Evolutionary conservation across 352 stramenopile genomes (phyloP).

Genomic region (Phytophthora melonis): DNA sequence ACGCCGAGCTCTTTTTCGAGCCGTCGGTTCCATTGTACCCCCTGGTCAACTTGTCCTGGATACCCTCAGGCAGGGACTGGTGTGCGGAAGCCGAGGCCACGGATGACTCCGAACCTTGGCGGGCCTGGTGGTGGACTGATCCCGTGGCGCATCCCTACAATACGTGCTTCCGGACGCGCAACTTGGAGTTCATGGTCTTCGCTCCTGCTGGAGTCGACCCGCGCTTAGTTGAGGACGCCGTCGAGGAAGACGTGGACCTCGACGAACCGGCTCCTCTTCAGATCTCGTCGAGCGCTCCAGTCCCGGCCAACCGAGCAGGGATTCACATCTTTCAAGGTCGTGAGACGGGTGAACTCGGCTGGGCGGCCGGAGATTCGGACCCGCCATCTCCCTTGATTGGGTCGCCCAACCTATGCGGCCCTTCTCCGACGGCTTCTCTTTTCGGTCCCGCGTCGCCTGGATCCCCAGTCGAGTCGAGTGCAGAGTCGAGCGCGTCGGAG

Average conservation of each 20-base stretch:
- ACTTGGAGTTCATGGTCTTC: neutral
- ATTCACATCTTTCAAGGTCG: neutral
- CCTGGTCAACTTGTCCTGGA: neutral
- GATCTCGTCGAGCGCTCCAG: neutral
- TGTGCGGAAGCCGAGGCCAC: neutral
- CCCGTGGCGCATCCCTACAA: neutral
- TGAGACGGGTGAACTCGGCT: neutral
- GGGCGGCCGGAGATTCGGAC: too few relatives aligned
- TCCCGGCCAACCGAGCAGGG: neutral
- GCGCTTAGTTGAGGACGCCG: neutral
- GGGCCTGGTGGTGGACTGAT: neutral
- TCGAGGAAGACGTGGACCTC: neutral
- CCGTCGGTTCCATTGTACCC: neutral
- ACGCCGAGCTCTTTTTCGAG: neutral
- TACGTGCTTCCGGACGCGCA: neutral
- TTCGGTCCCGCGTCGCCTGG: neutral
- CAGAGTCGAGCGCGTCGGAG: too few relatives aligned
- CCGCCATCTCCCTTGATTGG: too few relatives aligned
- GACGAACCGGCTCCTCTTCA: neutral
- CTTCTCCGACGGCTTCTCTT: too few relatives aligned
- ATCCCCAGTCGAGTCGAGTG: neutral
- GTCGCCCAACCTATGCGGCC: too few relatives aligned
- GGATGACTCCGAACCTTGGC: neutral
- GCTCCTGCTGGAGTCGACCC: neutral
- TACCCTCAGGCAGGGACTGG: neutral